A percentile compares a stretch with the other conserved stretches of the same genome.
These are phyloP conservation scores for Ceriops tagal DNA, from an alignment of 345 rosid species.

Conservation along the genomic window DNA sequence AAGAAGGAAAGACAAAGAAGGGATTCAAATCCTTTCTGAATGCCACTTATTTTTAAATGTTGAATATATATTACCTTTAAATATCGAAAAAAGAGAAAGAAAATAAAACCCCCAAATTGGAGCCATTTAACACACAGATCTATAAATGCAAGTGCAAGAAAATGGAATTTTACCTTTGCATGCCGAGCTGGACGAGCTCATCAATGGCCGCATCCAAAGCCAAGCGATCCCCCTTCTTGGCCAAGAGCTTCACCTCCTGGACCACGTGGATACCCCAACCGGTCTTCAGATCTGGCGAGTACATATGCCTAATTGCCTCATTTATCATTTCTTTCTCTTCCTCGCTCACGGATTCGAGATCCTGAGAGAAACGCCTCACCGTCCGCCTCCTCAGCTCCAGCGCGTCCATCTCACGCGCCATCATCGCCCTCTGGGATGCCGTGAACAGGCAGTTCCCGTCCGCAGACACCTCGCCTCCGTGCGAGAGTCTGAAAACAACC, in stretches of 20 bases:
- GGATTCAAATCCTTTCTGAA: neutral
- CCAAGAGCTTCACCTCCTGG: slow-evolving; percentile 83
- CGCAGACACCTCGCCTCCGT: slow-evolving; percentile 92
- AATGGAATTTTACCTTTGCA: slow-evolving; percentile 59
- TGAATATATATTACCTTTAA: no score
- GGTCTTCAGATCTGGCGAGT: slow-evolving; percentile 92
- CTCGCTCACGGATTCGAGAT: slow-evolving; percentile 56
- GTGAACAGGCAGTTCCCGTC: slow-evolving; percentile 99
- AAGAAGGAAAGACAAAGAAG: neutral
- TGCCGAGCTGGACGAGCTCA: slow-evolving; percentile 76
- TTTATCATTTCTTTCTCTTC: slow-evolving; percentile 46
- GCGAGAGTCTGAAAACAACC: slow-evolving; percentile 71
- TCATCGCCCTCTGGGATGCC: slow-evolving; percentile 72
- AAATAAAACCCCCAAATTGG: no score
- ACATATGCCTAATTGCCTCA: slow-evolving; percentile 73
- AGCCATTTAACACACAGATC: neutral
- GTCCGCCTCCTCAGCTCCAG: slow-evolving; percentile 61
- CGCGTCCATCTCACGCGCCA: slow-evolving; percentile 71
- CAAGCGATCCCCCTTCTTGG: slow-evolving; percentile 65
- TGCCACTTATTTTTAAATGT: no score
- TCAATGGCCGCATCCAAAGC: slow-evolving; percentile 69
- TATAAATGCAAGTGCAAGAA: neutral
- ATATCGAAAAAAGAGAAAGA: no score
- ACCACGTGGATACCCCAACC: slow-evolving; percentile 99
- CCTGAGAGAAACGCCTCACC: slow-evolving; percentile 67